Evolutionary conservation across 345 rosid genomes (phyloP), one percentile per base, ranked within the genome.

Genomic region (Kernera saxatilis): DNA sequence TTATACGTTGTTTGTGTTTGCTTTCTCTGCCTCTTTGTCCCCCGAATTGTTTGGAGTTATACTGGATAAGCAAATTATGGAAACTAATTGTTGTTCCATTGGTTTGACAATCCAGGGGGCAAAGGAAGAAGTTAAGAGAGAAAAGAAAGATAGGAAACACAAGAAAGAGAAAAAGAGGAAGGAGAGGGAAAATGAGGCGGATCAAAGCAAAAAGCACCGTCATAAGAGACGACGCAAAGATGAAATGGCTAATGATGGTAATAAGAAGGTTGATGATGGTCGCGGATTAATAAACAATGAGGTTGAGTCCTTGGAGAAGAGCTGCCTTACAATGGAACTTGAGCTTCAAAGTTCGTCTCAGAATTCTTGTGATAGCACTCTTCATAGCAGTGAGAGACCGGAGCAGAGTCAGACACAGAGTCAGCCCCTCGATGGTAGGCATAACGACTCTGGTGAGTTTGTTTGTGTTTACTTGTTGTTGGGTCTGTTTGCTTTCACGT

Each of bases 321-420:
- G 94, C 81, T 78, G 71, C n/a, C 66, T 89, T 44, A 83, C 92
- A 0, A 83, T 84, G 68, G 98, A 92, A 53, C 86, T 82, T 52
- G 84, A 72, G 7, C 81, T 62, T 18, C 87, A 91, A 14, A 72
- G 80, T 53, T 79, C 80, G 64, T 60, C 80, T 27, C 76, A 80
- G 55, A 73, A 19, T 27, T 80, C 80, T 32, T 51, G 73, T 0
- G 80, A 72, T 44, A 77, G 76, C 67, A 55, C 64, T 54, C 40
- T 75, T 66, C 66, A 55, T 48, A 70, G 77, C 84, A 72, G 55
- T 67, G 81, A 81, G 61, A 81, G 78, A 58, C 64, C 29, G 49
- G 81, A 71, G 65, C 44, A 32, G 25, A 49, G 70, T 60, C 49
- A 70, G 32, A 29, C 6, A 15, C 77, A 64, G 76, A 78, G 73